These are phyloP conservation scores for Galerina sulciceps DNA, from an alignment of 768 basidiomycete genomes.

Conservation along the genomic window DNA sequence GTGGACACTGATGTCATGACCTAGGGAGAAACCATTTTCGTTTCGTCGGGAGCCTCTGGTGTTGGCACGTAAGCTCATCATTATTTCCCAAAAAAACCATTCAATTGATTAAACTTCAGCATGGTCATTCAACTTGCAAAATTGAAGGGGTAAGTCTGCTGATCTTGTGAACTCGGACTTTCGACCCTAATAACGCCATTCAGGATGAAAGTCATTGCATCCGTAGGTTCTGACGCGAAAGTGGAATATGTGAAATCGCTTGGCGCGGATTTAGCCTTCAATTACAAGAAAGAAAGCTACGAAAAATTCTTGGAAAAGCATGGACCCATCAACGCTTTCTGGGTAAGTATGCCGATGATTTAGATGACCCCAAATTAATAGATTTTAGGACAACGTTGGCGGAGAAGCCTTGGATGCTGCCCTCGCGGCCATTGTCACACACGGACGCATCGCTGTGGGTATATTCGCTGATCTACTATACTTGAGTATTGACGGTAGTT, in stretches of 20 bases:
- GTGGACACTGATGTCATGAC: too few relatives aligned
- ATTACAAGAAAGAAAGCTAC: conserved; percentile 66
- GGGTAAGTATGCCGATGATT: conserved; percentile 9
- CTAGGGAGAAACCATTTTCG: conserved; percentile 44
- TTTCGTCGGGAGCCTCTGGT: conserved; percentile 37
- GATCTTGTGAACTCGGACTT: neutral
- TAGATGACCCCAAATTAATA: conserved; percentile 8
- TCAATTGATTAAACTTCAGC: conserved; percentile 20
- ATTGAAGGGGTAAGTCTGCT: conserved; percentile 32
- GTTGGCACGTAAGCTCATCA: conserved; percentile 22
- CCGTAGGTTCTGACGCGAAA: conserved; percentile 74
- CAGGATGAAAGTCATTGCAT: conserved; percentile 64
- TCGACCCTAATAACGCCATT: neutral
- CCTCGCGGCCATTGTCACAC: conserved; percentile 32
- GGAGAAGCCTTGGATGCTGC: conserved; percentile 62
- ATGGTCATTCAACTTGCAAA: conserved; percentile 57
- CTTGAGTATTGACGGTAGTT: neutral
- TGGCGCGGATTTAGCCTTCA: conserved; percentile 73
- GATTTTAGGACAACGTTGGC: conserved; percentile 64
- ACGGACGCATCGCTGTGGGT: conserved; percentile 32
- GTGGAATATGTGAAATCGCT: conserved; percentile 59
- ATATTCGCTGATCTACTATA: conserved; percentile 41
- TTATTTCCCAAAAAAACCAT: neutral
- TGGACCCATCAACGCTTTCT: conserved; percentile 50
- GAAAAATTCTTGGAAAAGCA: conserved; percentile 55